Conservation (phyloP, 805 yeast species). For the Starmerella sirachaensis region DNA sequence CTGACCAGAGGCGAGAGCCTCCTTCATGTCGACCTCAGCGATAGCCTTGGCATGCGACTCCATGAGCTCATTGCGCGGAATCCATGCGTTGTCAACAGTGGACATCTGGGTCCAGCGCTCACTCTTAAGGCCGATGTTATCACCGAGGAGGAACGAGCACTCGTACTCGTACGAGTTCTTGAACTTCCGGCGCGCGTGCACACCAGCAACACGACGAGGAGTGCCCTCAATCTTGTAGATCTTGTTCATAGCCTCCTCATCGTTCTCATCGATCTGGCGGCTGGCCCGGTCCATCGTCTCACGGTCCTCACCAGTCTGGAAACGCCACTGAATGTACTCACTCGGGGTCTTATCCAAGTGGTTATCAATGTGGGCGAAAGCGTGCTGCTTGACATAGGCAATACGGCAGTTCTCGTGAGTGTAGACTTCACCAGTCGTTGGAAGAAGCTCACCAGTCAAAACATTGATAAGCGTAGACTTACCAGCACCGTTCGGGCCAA, state of each 20-base stretch:
- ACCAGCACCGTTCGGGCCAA: slow-evolving; percentile 99
- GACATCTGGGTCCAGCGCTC: slow-evolving; percentile 99
- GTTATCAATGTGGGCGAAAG: slow-evolving; percentile 97
- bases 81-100: slow-evolving; percentile 99
- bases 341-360: slow-evolving; percentile 99
- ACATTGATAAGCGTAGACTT: slow-evolving; percentile 97
- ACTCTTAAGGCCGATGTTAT: slow-evolving; percentile 95
- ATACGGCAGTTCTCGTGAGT: slow-evolving; percentile 99
- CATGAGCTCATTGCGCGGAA: slow-evolving; percentile 96
- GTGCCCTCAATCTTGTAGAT: slow-evolving; percentile 98
- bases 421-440: slow-evolving; percentile 97
- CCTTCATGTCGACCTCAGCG: slow-evolving; percentile 99
- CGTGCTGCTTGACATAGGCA: slow-evolving; percentile 99
- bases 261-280: slow-evolving; percentile 93
- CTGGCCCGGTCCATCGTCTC: slow-evolving; percentile 99
- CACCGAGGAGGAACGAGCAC: slow-evolving; percentile 95
- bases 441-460: slow-evolving; percentile 97
- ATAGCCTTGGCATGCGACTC: slow-evolving; percentile 98
- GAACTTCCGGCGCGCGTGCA: slow-evolving; percentile 97
- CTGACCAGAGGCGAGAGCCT: slow-evolving; percentile 99
- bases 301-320: slow-evolving; percentile 99
- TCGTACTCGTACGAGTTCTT: slow-evolving; percentile 99
- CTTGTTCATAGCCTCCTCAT: slow-evolving; percentile 98
- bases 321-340: slow-evolving; percentile 99
- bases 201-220: slow-evolving; percentile 91